phyloP scores from a whole-genome alignment of 257 asterid species.

The Agastache rugosa region DNA sequence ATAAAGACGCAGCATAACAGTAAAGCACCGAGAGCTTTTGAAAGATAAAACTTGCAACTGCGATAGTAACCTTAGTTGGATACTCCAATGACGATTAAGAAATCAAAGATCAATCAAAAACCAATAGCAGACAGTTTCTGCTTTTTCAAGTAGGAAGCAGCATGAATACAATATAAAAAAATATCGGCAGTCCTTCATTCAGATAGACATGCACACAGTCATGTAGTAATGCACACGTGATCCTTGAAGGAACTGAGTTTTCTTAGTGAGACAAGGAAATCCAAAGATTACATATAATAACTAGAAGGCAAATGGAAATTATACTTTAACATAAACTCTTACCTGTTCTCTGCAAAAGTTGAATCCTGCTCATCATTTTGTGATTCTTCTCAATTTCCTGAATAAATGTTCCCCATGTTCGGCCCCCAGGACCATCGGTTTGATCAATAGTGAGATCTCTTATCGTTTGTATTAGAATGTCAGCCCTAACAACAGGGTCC shows the following conservation, averaged over 20 bases:
- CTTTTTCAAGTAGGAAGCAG: neutral
- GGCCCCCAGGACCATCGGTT: conserved; percentile 41
- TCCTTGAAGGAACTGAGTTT: neutral
- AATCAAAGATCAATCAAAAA: conserved; percentile 15
- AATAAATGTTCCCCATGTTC: conserved; percentile 64
- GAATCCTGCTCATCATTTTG: conserved; percentile 70
- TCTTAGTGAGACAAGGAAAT: neutral
- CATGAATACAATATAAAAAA: neutral
- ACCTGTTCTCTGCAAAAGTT: conserved; percentile 68
- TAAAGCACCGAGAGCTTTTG: neutral
- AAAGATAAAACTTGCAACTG: neutral
- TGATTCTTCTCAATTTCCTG: conserved; percentile 72
- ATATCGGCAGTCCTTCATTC: neutral
- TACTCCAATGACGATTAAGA: neutral
- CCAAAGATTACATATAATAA: neutral
- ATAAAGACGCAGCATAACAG: conserved; percentile 19
- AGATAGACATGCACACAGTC: conserved; percentile 14
- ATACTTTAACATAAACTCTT: conserved; percentile 17
- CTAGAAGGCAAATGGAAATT: neutral
- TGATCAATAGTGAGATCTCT: conserved; percentile 62
- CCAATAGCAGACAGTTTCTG: neutral
- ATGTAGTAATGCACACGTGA: neutral
- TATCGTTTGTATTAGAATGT: conserved; percentile 72
- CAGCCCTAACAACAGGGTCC: conserved; percentile 88
- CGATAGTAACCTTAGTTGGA: conserved; percentile 1